Percentiles rank a stretch among this genome's conserved stretches.
phyloP scores from a whole-genome alignment of 2,329 filamentous ascomycete genomes.

The Clarireedia paspali region DNA sequence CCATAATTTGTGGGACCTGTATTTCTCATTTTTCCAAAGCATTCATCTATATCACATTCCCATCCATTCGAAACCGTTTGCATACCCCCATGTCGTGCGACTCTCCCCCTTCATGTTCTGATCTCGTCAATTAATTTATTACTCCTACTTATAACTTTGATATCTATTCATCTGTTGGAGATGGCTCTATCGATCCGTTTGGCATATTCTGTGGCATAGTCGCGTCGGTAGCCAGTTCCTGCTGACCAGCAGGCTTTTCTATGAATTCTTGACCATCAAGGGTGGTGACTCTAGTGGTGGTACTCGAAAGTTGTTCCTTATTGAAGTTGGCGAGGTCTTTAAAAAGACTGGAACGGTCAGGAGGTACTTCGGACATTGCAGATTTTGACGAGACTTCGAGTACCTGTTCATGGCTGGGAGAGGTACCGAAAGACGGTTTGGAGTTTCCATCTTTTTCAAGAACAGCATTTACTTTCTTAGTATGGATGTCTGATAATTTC shows the following conservation, averaged over 20 bases:
- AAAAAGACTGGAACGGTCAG: not conserved
- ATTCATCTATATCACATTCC: no score
- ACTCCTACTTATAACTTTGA: not conserved
- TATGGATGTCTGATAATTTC: conserved; percentile 27
- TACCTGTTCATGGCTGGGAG: no score
- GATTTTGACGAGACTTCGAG: not conserved
- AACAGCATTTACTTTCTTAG: conserved; percentile 21
- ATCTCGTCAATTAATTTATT: not conserved
- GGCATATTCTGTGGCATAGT: conserved; percentile 6
- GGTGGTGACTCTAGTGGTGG: not conserved
- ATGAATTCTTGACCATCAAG: not conserved
- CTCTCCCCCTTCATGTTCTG: no score
- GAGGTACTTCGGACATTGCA: not conserved
- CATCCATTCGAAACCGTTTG: no score
- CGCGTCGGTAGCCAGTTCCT: not conserved
- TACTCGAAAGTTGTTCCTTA: not conserved
- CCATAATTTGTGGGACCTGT: no score
- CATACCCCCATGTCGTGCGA: no score
- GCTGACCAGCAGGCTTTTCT: not conserved
- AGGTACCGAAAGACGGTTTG: not conserved
- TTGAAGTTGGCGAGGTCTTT: not conserved
- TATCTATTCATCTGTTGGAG: no score
- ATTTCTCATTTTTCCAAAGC: no score
- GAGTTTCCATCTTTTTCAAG: conserved; percentile 10
- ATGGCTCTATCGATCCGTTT: not conserved